Evolutionary conservation across 768 basidiomycete genomes (phyloP), one percentile per base, ranked within the genome.

Genomic region (Galerina marginata): DNA sequence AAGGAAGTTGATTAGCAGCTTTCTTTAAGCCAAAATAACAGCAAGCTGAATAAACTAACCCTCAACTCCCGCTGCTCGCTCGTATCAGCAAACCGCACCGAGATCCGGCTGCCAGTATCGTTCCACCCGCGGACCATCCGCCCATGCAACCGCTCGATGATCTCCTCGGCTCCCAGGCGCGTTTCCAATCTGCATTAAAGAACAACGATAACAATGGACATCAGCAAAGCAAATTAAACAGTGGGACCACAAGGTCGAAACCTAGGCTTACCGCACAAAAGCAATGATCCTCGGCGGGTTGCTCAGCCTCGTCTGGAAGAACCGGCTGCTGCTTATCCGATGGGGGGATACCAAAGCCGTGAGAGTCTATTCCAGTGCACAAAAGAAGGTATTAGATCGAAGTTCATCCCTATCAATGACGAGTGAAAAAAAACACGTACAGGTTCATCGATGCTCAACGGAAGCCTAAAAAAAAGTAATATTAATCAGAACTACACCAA

Each of bases 111-210:
- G 14, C 91, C 91, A 10, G 84, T 72, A 61, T 93, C 91, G 61
- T 90, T 84, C 87, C 86, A 89, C 10, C 92, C 92, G 43, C 90
- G 81, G 7, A 93, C 89, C 84, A 91, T 87, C 9, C 89, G 81
- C 6, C 92, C 92, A 69, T 93, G 91, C 29, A 93, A 78, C 29
- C 87, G 83, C 60, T 92, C 89, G 43, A 92, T 86, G 55, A 90
- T 82, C 58, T 93, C 90, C 66, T 92, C 89, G 2, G 91, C 92
- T 0, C 90, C 91, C 0, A 65, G 33, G 15, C 91, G 87, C 15
- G 83, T 86, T 65, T 93, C 91, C 25, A 93, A 77, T 48, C 92
- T 93, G 65, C 9, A 40, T 4, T 14, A 33, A 33, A 43, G 23
- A 11, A 42, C 26, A 23, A 40, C 38, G 14, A 26, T 40, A n/a